Evolutionary conservation across 176 grass and related monocot genomes (phyloP), one percentile per base, ranked within the genome.

Genomic region (Phragmites australis): DNA sequence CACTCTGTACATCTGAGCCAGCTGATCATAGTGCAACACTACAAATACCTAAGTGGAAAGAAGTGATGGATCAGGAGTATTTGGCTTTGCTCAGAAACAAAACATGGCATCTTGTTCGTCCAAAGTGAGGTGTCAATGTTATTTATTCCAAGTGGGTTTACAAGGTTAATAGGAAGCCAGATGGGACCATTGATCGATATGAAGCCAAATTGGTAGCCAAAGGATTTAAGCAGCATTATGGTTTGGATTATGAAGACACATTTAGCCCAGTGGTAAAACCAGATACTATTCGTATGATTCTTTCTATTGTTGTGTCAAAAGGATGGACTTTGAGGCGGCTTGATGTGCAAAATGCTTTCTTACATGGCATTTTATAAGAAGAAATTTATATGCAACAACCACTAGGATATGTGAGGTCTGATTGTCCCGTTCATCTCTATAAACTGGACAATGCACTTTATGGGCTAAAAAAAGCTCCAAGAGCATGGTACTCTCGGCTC

Each of bases 141-240:
- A 70, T 81, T 8, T 10, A 19, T 14, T 69, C 12, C 44, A 81
- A 81, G 39, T 42, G 16, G 63, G 31, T 81, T 13, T 70, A 6
- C n/a, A 21, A 41, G 6, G 66, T 47, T 2, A 79, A 66, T 19
- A 11, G 9, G 1, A 72, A 44, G 2, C 23, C 68, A 41, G 11
- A 44, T 72, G 52, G 68, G 2, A 72, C 8, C 1, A 16, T 72
- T 1, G 18, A 72, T 4, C 2, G 18, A 41, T 48, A 60, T 5
- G 70, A 81, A 6, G 78, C 63, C 13, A 13, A 25, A 4, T 39
- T 81, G 1, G 63, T 81, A 0, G 62, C 78, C 1, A 82, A 82
- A 46, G 51, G 80, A 4, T 82, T 72, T 9, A 21, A 71, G 26
- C 50, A 74, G 44, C 4, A 49, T 8, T 15, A 72, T 16, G 52